Evolutionary conservation across 495 filamentous ascomycete genomes (phyloP), one percentile per base, ranked within the genome.

Genomic region (Hyaloscypha variabilis): DNA sequence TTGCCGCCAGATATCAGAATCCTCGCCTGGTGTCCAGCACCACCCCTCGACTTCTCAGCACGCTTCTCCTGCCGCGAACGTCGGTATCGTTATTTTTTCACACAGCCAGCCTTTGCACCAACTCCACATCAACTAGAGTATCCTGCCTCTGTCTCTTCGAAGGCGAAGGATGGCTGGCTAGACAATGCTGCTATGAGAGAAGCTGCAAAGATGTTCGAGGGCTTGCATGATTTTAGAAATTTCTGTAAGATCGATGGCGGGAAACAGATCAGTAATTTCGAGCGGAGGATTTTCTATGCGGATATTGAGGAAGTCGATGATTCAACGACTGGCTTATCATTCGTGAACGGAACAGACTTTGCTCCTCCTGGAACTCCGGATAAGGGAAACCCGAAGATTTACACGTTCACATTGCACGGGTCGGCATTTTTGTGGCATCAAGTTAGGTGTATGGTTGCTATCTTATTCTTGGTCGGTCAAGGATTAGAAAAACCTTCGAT

Each of bases 341-440:
- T 77, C 65, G 63, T 84, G 1, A 64, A 65, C 36, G 52, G 52
- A 13, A 34, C 63, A 2, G 66, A 71, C 17, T 75, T 77, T 61
- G 55, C 67, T n/a, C 73, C 71, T 49, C 29, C 4, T 46, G 53
- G 6, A 59, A 24, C 65, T 23, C 19, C 55, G 19, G 69, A 49
- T 8, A 39, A n/a, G 21, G 42, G 6, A 19, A 29, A 46, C 25
- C 81, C 91, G 17, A 89, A 91, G 70, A 81, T 97, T 3, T 98
- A 96, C 78, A 87, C 90, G 59, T 93, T 98, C 73, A 87, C 87
- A 25, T 82, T 99, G 36, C 85, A 92, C 55, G 95, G 95, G 19
- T 90, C 90, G n/a, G 96, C 92, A 8, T 99, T 99, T 75, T 79
- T 99, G 53, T 99, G 94, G 94, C 96, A 99, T 75, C 95, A 99